Evolutionary conservation across 495 filamentous ascomycete species (phyloP), one percentile per base, ranked within the genome.

Genomic region (Penicillium alfredii): DNA sequence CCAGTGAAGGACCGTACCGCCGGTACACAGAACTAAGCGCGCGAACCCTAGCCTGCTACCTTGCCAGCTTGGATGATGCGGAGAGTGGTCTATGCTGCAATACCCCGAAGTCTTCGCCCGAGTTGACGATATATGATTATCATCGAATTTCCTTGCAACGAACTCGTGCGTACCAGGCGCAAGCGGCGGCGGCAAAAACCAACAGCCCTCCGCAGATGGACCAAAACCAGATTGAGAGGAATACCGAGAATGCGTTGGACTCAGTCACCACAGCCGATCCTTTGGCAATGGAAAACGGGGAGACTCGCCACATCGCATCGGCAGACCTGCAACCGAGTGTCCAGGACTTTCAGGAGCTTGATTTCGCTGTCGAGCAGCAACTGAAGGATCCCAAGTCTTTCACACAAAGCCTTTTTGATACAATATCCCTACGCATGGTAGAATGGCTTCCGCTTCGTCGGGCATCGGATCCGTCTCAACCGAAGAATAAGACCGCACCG

Each of bases 301-400:
- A 16, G 24, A 21, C 11, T 11, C 35, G 19, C 4, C 15, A 4
- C 10, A 12, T 19, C 3, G 35, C 30, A 8, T 14, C 42, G 2
- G 19, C 35, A 6, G 27, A 45, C 4, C 9, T 18, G 1, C 31
- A 42, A 7, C 27, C 38, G 10, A 44, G 48, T n/a, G 22, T 22
- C 13, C 44, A 36, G 11, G 22, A 41, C 27, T 37, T 53, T 6
- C 31, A 41, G 8, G 53, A 53, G 10, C 45, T 59, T 23, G 55
- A 59, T 11, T 33, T 40, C 22, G 33, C 49, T 21, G 20, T 53
- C 32, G 27, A 74, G 72, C 72, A 77, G 27, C 58, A 63, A 6
- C 69, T 73, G 46, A 88, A 82, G 48, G 86, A 93, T 51, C 82
- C 86, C 12, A 82, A 84, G 42, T 90, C 86, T 1, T 89, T 93